A percentile compares a stretch with the other conserved stretches of the same genome.
These are phyloP conservation scores for Entonaema liquescens DNA, from an alignment of 495 filamentous ascomycete species.

Conservation along the genomic window DNA sequence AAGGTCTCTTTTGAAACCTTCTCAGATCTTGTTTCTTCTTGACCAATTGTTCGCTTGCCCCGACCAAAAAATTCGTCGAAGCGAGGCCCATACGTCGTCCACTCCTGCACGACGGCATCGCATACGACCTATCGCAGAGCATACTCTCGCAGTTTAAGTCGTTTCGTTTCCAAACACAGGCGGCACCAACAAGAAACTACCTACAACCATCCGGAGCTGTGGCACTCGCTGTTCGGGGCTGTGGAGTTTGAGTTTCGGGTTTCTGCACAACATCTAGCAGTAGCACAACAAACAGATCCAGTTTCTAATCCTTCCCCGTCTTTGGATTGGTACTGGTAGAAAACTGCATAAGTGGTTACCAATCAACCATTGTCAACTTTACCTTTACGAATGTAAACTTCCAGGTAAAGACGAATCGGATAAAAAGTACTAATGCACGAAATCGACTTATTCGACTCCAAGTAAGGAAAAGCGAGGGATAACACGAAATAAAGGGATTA, in stretches of 20 bases:
- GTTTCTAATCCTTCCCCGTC: slow-evolving; percentile 1
- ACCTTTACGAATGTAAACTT: slow-evolving; percentile 4
- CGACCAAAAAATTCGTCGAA: slow-evolving; percentile 23
- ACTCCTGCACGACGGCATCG: slow-evolving; percentile 16
- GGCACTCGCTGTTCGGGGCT: slow-evolving; percentile 13
- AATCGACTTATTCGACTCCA: slow-evolving; percentile 6
- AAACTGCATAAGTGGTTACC: not conserved
- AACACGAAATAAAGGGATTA: slow-evolving; percentile 31
- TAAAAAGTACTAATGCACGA: slow-evolving; percentile 28
- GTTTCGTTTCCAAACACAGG: slow-evolving; percentile 11
- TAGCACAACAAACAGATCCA: slow-evolving; percentile 9
- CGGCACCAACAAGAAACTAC: slow-evolving; percentile 4
- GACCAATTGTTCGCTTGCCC: slow-evolving; percentile 30
- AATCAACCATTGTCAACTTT: slow-evolving; percentile 19
- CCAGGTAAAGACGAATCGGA: slow-evolving; percentile 11
- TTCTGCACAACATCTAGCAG: slow-evolving; percentile 27
- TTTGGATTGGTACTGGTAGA: slow-evolving; percentile 10
- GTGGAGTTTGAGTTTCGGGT: slow-evolving; percentile 24
- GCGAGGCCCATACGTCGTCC: slow-evolving; percentile 29
- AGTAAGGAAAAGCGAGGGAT: slow-evolving; percentile 27
- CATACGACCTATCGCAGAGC: slow-evolving; percentile 32
- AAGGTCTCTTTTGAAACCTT: slow-evolving; percentile 38
- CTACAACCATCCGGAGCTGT: slow-evolving; percentile 9
- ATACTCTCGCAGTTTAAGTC: slow-evolving; percentile 5
- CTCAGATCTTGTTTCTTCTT: slow-evolving; percentile 42